phyloP scores from a whole-genome alignment of 2,329 filamentous ascomycete species.

The Orbilia oligospora region DNA sequence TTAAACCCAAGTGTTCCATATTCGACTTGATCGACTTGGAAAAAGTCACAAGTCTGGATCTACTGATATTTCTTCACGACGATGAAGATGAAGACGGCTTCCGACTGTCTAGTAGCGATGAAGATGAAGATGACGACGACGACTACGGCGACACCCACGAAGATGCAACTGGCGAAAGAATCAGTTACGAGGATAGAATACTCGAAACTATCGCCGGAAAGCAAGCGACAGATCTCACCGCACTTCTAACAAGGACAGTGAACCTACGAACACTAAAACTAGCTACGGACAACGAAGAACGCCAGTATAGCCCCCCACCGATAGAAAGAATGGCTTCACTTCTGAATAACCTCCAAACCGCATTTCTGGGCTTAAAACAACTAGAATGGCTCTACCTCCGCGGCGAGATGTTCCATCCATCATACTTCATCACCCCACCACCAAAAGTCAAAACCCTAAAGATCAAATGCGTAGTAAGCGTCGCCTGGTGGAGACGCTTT shows the following conservation, averaged over 20 bases:
- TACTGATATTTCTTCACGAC: slow-evolving; percentile 33
- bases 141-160: background rate
- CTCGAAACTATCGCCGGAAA: background rate
- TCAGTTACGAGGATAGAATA: background rate
- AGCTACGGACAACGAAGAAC: slow-evolving; percentile 27
- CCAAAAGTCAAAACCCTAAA: slow-evolving; percentile 14
- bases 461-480: slow-evolving; percentile 31
- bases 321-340: slow-evolving; percentile 17
- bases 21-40: slow-evolving; percentile 49
- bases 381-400: slow-evolving; percentile 39
- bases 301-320: slow-evolving; percentile 23
- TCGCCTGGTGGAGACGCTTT: slow-evolving; percentile 44
- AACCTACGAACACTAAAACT: slow-evolving; percentile 39
- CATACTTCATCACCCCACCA: slow-evolving; percentile 44
- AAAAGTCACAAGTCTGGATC: slow-evolving; percentile 45
- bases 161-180: background rate
- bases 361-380: slow-evolving; percentile 16
- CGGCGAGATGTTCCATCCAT: slow-evolving; percentile 46
- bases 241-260: slow-evolving; percentile 13
- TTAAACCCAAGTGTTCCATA: slow-evolving; percentile 26
- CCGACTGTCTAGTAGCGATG: background rate
- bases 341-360: slow-evolving; percentile 29
- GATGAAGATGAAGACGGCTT: slow-evolving; percentile 20
- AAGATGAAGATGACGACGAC: slow-evolving; percentile 3
- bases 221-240: slow-evolving; percentile 33